Base-by-base conservation (phyloP, 2,329 filamentous ascomycete species). In the Hypoxylon sp. region DNA sequence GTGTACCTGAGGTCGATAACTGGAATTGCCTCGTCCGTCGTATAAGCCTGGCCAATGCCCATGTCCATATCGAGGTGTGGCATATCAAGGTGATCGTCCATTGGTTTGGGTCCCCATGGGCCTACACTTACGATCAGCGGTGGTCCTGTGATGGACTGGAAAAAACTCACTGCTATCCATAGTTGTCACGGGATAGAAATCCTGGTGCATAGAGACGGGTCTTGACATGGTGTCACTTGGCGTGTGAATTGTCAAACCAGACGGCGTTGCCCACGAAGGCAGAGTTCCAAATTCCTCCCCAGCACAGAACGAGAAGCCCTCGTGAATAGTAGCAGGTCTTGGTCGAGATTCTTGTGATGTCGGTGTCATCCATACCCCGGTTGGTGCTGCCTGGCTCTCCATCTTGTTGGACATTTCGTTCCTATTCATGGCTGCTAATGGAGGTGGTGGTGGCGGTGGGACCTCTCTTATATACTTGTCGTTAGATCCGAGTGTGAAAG, bases 21-120 rank as follows among this genome's bases (percentile, higher is more conserved):
- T 8, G 83, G 81, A 56, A 86, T 80, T 43, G 79, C 78, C 57
- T 87, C 84, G 58, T 87, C 84, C 4, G 81, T 76, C 4, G 82
- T 82, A 67, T 80, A 85, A 5, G 82, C 81, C 64, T 86, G 83
- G 38, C 82, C 82, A 59, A 87, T 84, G 59, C 71, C 69, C 73
- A 83, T 79, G 25, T 86, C 83, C 8, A 74, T 69, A 27, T 86
- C 82, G 42, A 86, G 67, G 35, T 71, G 71, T 15, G 80, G 77
- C 38, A 85, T 73, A 23, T 84, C 82, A 36, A 83, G 71, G 44
- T 70, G 75, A 43, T 84, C 82, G 40, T 84, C 82, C 57, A 76
- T 81, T 11, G 79, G 70, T 66, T 86, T 85, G 26, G 79, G 73
- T 38, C 73, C 71, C 82, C 82, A 81, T 13, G 69, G 66, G 57